These are phyloP conservation scores for Claviceps maximensis DNA, from an alignment of 2,329 filamentous ascomycete genomes.

Conservation along the genomic window DNA sequence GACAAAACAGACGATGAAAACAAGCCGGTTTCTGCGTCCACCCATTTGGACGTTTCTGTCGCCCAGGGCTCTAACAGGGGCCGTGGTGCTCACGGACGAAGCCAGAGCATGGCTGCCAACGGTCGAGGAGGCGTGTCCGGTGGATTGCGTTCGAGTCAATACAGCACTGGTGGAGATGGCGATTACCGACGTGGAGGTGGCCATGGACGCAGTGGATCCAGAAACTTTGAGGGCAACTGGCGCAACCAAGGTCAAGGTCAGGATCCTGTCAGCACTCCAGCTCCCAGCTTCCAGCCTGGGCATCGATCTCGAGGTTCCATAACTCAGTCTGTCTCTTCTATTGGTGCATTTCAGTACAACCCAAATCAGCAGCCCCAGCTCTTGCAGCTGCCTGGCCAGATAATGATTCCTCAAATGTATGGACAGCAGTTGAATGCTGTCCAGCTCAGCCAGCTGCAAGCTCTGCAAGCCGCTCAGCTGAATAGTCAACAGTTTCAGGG, in stretches of 20 bases:
- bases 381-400: conserved; percentile 73
- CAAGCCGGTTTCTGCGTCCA: conserved; percentile 17
- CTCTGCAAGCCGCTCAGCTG: conserved; percentile 79
- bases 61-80: conserved; percentile 34
- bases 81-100: conserved; percentile 54
- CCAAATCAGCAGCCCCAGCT: conserved; percentile 66
- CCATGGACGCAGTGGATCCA: conserved; percentile 70
- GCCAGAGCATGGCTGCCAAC: conserved; percentile 82
- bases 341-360: conserved; percentile 77
- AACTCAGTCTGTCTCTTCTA: conserved; percentile 69
- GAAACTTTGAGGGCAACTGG: conserved; percentile 98
- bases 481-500: conserved; percentile 61
- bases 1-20: conserved; percentile 44
- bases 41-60: conserved; percentile 21
- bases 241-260: conserved; percentile 62
- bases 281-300: conserved; percentile 74
- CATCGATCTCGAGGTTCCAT: conserved; percentile 79
- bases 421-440: conserved; percentile 79
- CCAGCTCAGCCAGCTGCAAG: conserved; percentile 81
- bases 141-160: conserved; percentile 49
- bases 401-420: conserved; percentile 78
- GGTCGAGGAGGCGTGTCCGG: conserved; percentile 51
- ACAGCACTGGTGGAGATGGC: conserved; percentile 35
- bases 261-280: conserved; percentile 38
- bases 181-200: conserved; percentile 69